Conservation (phyloP, 768 basidiomycete genomes). For the Cubamyces sp. region DNA sequence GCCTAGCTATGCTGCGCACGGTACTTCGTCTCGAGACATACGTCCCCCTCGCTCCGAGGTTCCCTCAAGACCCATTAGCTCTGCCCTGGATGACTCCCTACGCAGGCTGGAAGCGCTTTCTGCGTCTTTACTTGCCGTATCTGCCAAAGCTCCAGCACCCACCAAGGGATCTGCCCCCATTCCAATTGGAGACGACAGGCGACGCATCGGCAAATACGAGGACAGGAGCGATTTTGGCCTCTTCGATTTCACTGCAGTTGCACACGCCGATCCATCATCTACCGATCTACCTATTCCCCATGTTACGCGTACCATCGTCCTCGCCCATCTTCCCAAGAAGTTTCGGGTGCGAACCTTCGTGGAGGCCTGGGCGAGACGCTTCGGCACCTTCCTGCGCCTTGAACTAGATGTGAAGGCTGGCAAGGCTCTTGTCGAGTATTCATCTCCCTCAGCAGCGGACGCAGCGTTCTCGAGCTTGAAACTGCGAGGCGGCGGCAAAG, state of each 20-base stretch:
- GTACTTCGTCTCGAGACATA: not conserved
- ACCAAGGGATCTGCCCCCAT: not conserved
- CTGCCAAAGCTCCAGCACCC: not conserved
- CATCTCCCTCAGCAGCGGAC: slow-evolving; percentile 17
- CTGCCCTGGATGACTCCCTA: slow-evolving; percentile 9
- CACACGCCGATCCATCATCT: slow-evolving; percentile 2
- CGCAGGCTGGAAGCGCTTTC: slow-evolving; percentile 12
- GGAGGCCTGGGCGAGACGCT: slow-evolving; percentile 26
- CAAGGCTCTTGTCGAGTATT: slow-evolving; percentile 35
- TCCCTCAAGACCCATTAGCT: not conserved
- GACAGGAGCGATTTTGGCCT: slow-evolving; percentile 18
- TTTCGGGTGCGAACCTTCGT: slow-evolving; percentile 31
- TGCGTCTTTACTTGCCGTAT: slow-evolving; percentile 3
- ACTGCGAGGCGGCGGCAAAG: slow-evolving; percentile 30
- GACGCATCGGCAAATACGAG: slow-evolving; percentile 26
- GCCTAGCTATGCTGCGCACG: not conserved
- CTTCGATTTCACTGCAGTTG: slow-evolving; percentile 14
- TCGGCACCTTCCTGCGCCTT: slow-evolving; percentile 20
- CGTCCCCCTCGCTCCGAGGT: not conserved
- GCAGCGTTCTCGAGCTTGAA: slow-evolving; percentile 29
- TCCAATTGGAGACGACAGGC: slow-evolving; percentile 3
- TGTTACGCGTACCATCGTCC: slow-evolving; percentile 28
- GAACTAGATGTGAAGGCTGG: slow-evolving; percentile 28
- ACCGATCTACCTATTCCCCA: slow-evolving; percentile 10
- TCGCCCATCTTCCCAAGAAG: slow-evolving; percentile 33